Evolutionary conservation across 2,329 filamentous ascomycete genomes (phyloP), one percentile per base, ranked within the genome.

Genomic region (Phialophora tarda): DNA sequence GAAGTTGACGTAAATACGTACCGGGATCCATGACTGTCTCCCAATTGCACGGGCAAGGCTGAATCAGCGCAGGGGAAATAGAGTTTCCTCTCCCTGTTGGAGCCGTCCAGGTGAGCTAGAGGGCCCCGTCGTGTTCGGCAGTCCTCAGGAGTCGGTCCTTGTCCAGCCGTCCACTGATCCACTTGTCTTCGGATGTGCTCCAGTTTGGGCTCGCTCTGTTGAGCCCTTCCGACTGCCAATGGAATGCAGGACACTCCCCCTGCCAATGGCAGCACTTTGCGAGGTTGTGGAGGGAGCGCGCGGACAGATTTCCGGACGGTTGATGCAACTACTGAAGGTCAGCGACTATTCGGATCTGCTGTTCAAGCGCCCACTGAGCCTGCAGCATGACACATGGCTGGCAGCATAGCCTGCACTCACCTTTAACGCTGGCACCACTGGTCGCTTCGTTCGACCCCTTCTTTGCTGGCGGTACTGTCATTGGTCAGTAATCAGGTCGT

Each of bases 11-110:
- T 38, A 51, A 64, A 53, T 64, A 70, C 68, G 30, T 68, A 70
- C 68, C 67, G n/a, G 68, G 68, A 64, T 70, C 65, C 68, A 70
- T 70, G 26, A 38, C 34, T 60, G 59, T 47, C 64, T n/a, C 41
- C 26, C 30, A 44, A 38, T 30, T 44, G 50, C 63, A 30, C 32
- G 24, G 61, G 56, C 68, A 64, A 70, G 68, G 68, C 68, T 70
- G 68, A 64, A 64, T 44, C 38, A 66, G 59, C 57, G 63, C 60
- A 59, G 65, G 62, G 59, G 57, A 47, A 59, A 26, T 67, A 67
- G 68, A 63, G 58, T 65, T 65, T 62, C 62, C 63, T 59, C 59
- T 62, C 62, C 60, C 47, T 56, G 56, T 48, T 53, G 50, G 26
- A 55, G 59, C 14, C 32, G 59, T 23, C 62, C 34, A 51, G 53